A percentile compares a stretch with the other conserved stretches of the same genome.
These are phyloP conservation scores for Xylaria sp. DNA, from an alignment of 495 filamentous ascomycete species.

Conservation along the genomic window DNA sequence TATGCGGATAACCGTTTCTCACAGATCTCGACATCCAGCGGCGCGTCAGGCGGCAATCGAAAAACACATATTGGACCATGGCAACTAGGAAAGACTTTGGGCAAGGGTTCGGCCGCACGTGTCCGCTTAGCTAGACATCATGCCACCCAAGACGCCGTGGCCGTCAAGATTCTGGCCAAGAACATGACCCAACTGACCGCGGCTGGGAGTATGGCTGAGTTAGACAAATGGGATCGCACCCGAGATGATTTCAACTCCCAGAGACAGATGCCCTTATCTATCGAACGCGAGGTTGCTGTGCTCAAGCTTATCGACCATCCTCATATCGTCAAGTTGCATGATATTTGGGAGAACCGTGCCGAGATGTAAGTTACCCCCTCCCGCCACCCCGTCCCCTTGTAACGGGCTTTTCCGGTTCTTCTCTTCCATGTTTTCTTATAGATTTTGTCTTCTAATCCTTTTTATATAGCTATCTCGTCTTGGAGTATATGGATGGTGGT, in stretches of 20 bases:
- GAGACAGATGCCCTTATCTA: slow-evolving; percentile 78
- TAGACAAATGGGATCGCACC: slow-evolving; percentile 61
- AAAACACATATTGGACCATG: slow-evolving; percentile 89
- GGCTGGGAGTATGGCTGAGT: slow-evolving; percentile 76
- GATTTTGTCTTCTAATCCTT: not conserved
- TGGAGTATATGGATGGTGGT: slow-evolving; percentile 92
- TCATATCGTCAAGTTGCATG: slow-evolving; percentile 88
- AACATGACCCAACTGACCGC: slow-evolving; percentile 72
- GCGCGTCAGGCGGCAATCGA: slow-evolving; percentile 62
- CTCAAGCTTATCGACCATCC: slow-evolving; percentile 95
- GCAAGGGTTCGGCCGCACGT: slow-evolving; percentile 81
- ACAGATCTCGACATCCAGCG: slow-evolving; percentile 73
- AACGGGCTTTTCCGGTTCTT: not conserved
- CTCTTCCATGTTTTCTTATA: not conserved
- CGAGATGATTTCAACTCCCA: slow-evolving; percentile 59
- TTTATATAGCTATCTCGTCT: slow-evolving; percentile 79
- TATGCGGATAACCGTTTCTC: slow-evolving; percentile 71
- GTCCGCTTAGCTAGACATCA: slow-evolving; percentile 84
- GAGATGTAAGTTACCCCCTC: slow-evolving; percentile 73
- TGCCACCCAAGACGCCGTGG: slow-evolving; percentile 75
- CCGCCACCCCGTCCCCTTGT: not conserved
- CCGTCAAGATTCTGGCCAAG: slow-evolving; percentile 93
- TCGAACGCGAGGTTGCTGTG: slow-evolving; percentile 92
- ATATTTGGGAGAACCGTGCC: slow-evolving; percentile 94
- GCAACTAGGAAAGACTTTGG: slow-evolving; percentile 85